Conservation (phyloP, 2,329 filamentous ascomycete genomes). For the Alternaria ventricosa region DNA sequence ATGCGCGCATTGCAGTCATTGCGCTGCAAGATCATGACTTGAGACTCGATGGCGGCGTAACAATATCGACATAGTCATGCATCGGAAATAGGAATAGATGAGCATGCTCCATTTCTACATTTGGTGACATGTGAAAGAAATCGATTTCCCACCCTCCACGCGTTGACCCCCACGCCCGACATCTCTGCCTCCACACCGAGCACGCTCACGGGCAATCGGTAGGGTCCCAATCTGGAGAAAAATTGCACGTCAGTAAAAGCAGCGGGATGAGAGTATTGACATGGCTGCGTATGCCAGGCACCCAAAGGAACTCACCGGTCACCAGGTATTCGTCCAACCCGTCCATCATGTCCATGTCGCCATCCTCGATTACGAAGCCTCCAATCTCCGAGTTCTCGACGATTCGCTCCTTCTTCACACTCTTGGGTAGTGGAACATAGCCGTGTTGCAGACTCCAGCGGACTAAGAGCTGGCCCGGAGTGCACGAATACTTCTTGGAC, state of each 20-base stretch:
- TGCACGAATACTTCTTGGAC: slow-evolving; percentile 72
- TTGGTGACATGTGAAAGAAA: not conserved
- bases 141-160: slow-evolving; percentile 8
- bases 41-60: not conserved
- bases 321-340: slow-evolving; percentile 74
- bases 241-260: slow-evolving; percentile 21
- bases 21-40: not conserved
- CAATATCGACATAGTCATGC: not conserved
- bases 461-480: slow-evolving; percentile 75
- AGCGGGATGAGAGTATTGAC: not conserved
- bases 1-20: not conserved
- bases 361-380: slow-evolving; percentile 65
- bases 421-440: slow-evolving; percentile 77
- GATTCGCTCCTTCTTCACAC: slow-evolving; percentile 67
- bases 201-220: slow-evolving; percentile 47
- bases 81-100: not conserved
- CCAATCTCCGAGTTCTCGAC: slow-evolving; percentile 69
- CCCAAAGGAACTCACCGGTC: slow-evolving; percentile 51
- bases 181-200: slow-evolving; percentile 17
- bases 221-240: slow-evolving; percentile 54
- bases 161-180: slow-evolving; percentile 28
- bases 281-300: not conserved
- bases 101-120: not conserved
- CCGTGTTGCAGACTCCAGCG: slow-evolving; percentile 80
- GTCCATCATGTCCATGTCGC: slow-evolving; percentile 69